Conservation (phyloP, 257 asterid species). For the Eucommia ulmoides region DNA sequence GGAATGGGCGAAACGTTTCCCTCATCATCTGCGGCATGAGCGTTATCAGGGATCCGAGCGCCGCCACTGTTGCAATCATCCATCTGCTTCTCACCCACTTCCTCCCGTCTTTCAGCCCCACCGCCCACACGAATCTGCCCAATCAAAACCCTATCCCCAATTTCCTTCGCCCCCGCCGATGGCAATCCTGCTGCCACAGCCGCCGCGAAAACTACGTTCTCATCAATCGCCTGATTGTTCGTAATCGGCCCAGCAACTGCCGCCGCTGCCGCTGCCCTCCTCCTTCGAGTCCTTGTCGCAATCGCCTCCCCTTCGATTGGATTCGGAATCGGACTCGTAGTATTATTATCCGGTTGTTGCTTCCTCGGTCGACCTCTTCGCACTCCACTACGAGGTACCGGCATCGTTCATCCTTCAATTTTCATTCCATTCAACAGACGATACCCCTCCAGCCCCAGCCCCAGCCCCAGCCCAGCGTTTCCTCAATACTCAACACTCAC, state of each 20-base stretch:
- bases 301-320: conserved; percentile 7
- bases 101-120: conserved; percentile 22
- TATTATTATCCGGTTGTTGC: conserved; percentile 10
- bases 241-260: conserved; percentile 4
- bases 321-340: conserved; percentile 6
- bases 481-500: too few relatives aligned
- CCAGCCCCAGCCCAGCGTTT: too few relatives aligned
- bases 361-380: conserved; percentile 49
- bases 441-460: too few relatives aligned
- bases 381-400: conserved; percentile 64
- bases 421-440: conserved; percentile 23
- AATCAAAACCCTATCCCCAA: conserved; percentile 23
- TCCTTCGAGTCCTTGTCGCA: background rate
- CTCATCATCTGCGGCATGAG: conserved; percentile 52
- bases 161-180: conserved; percentile 12
- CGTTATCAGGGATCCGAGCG: conserved; percentile 40
- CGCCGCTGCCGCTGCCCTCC: background rate
- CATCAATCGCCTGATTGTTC: conserved; percentile 19
- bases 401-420: conserved; percentile 75
- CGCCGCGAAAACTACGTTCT: conserved; percentile 41
- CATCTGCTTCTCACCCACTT: conserved; percentile 40
- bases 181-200: conserved; percentile 39
- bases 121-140: conserved; percentile 11
- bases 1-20: conserved; percentile 43
- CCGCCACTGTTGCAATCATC: conserved; percentile 41